Conservation (phyloP, 192 early-diverging fungal species). For the Anaeromyces robustus region DNA sequence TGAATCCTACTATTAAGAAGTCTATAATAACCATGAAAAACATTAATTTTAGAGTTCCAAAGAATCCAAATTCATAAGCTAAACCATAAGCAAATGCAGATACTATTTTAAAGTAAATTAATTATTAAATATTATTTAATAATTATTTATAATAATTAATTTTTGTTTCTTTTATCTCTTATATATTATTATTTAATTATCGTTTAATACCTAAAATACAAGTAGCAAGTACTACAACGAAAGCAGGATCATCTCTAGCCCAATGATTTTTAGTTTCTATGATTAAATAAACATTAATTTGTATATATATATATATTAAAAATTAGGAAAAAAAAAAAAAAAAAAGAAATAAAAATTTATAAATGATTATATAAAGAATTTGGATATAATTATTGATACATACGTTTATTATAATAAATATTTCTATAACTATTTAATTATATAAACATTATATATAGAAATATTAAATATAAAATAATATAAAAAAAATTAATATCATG, state of each 20-base stretch:
- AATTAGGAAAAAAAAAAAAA: too few species aligned
- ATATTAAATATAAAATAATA: too few species aligned
- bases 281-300: too few species aligned
- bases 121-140: too few species aligned
- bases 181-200: neutral
- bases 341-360: too few species aligned
- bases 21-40: slow-evolving; percentile 71
- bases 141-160: too few species aligned
- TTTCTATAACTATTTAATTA: slow-evolving; percentile 61
- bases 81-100: slow-evolving; percentile 71
- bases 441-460: too few species aligned
- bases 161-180: neutral
- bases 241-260: slow-evolving; percentile 94
- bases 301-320: too few species aligned
- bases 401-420: slow-evolving; percentile 94
- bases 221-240: slow-evolving; percentile 36
- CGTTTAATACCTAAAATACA: neutral
- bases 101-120: slow-evolving; percentile 19
- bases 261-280: slow-evolving; percentile 96
- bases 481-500: too few species aligned
- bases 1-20: slow-evolving; percentile 52
- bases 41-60: slow-evolving; percentile 55
- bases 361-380: neutral
- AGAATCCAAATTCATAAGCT: slow-evolving; percentile 45
- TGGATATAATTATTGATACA: slow-evolving; percentile 1